These are phyloP conservation scores for Sarocladium kiliense DNA, from an alignment of 2,329 filamentous ascomycete species.

Conservation along the genomic window DNA sequence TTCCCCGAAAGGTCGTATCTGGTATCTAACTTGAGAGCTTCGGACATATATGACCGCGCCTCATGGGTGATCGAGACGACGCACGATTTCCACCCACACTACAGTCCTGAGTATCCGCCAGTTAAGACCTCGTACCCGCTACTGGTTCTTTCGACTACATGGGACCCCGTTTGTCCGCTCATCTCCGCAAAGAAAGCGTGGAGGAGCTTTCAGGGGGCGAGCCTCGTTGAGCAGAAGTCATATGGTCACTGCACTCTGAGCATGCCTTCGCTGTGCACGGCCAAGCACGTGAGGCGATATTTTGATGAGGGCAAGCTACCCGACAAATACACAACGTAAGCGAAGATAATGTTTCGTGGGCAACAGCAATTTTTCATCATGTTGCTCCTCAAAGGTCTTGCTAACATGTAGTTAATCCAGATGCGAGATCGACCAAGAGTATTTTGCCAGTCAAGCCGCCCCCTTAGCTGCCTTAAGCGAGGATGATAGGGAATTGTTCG, in stretches of 20 bases:
- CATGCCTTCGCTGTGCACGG: conserved; percentile 30
- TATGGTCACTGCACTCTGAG: conserved; percentile 39
- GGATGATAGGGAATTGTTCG: too few relatives aligned
- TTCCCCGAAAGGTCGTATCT: neutral
- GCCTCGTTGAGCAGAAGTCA: conserved; percentile 33
- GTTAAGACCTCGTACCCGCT: conserved; percentile 30
- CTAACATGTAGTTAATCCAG: too few relatives aligned
- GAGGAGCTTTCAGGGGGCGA: conserved; percentile 28
- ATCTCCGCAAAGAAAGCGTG: conserved; percentile 31
- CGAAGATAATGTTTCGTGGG: too few relatives aligned
- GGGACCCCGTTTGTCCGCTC: conserved; percentile 46
- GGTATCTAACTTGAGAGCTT: neutral
- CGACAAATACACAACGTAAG: conserved; percentile 11
- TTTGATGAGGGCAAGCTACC: conserved; percentile 33
- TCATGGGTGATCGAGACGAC: conserved; percentile 23
- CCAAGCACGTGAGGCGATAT: conserved; percentile 29
- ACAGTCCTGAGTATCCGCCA: neutral
- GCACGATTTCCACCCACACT: conserved; percentile 19
- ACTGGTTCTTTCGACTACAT: conserved; percentile 24
- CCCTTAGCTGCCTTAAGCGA: too few relatives aligned
- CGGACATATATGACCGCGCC: neutral
- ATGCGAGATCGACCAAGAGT: too few relatives aligned
- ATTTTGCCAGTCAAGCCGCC: too few relatives aligned
- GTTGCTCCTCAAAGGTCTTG: too few relatives aligned
- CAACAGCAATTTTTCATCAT: too few relatives aligned